Evolutionary conservation across 768 basidiomycete species (phyloP), one percentile per base, ranked within the genome.

Genomic region (Candolleomyces eurysporus): DNA sequence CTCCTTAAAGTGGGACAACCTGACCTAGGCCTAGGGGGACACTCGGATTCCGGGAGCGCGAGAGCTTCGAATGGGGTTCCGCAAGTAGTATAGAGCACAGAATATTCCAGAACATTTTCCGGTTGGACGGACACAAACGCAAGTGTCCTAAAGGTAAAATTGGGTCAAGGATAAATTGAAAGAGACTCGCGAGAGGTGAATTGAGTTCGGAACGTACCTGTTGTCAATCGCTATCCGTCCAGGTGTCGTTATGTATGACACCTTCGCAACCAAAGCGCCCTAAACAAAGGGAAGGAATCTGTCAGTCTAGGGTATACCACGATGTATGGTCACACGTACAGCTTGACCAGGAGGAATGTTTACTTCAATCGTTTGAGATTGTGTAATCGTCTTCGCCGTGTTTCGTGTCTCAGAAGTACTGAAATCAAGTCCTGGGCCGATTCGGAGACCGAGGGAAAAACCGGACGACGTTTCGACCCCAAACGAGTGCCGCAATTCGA

Each of bases 241-340:
- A 14, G 39, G 31, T 32, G 53, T 55, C 31, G 31, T 39, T 5
- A 9, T 32, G 36, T 55, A 55, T 5, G 53, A 31, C 9, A 55
- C 36, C 32, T 55, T 55, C n/a, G 53, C 53, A 32, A 55, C 53
- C 32, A 55, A 32, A 19, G 32, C 53, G 30, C 53, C 53, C 53
- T 53, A n/a, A 22, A 9, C 30, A 50, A 22, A 4, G 21, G n/a
- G 36, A 36, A 9, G 4, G n/a, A 19, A 22, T 13, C 36, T 21
- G 16, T 31, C 53, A 55, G 31, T 52, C 30, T 2, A 19, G 36
- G 36, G 16, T 17, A 5, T 19, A 32, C 21, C n/a, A n/a, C 16
- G 31, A n/a, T 5, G 4, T 16, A n/a, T 2, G 31, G 19, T 31
- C 31, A 16, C 3, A 30, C 53, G 31, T 42, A 55, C 53, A 39